A percentile compares a stretch with the other conserved stretches of the same genome.
These are phyloP conservation scores for Arachis monticola DNA, from an alignment of 331 rosid species.

Conservation along the genomic window DNA sequence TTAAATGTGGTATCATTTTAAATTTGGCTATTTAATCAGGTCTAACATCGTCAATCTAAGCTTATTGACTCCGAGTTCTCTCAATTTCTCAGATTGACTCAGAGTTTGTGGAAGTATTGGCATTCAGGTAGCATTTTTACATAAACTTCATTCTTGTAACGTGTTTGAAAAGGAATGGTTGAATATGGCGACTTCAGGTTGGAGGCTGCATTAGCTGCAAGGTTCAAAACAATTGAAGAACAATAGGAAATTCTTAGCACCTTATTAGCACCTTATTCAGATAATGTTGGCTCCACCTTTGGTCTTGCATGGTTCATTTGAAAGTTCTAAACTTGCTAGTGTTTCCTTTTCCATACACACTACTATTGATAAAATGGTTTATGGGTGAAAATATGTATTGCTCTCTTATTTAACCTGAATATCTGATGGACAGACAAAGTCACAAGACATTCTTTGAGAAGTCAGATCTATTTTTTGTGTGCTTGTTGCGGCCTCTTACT, in stretches of 20 bases:
- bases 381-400: conserved; percentile 6
- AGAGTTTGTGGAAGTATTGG: conserved; percentile 73
- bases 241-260: neutral
- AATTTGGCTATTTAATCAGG: conserved; percentile 11
- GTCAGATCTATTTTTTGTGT: conserved; percentile 78
- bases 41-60: conserved; percentile 12
- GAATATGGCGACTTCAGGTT: conserved; percentile 6
- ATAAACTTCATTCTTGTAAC: conserved; percentile 14
- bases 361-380: neutral
- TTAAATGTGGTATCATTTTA: conserved; percentile 26
- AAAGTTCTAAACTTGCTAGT: conserved; percentile 29
- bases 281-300: neutral
- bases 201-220: neutral
- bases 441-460: conserved; percentile 78
- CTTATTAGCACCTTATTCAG: neutral
- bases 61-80: conserved; percentile 29
- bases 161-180: conserved; percentile 3
- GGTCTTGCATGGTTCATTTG: neutral
- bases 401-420: conserved; percentile 29
- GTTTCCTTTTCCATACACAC: neutral
- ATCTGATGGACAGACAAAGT: conserved; percentile 61
- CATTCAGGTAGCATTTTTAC: conserved; percentile 68
- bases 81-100: conserved; percentile 71
- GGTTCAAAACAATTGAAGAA: conserved; percentile 1
- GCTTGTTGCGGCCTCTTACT: conserved; percentile 76